These are phyloP conservation scores for Colletotrichum lindemuthianum DNA, from an alignment of 2,329 filamentous ascomycete genomes.

Conservation along the genomic window DNA sequence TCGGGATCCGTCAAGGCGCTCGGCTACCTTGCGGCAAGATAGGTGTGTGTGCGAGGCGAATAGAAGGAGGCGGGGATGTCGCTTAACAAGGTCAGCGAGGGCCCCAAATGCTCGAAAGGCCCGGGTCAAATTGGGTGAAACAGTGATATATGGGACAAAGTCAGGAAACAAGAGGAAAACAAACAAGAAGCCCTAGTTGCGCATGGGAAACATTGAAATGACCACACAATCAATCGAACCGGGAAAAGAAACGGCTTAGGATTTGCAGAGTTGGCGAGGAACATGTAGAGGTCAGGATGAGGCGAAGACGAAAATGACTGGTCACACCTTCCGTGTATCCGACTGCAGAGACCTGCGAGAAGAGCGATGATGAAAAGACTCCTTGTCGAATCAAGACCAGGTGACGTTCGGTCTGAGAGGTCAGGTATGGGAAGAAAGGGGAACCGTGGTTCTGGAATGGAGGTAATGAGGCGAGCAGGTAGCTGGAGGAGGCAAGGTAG, in stretches of 20 bases:
- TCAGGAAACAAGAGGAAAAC: constrained; percentile 3
- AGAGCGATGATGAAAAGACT: not conserved
- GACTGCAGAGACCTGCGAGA: constrained; percentile 10
- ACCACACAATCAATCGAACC: constrained; percentile 19
- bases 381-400: too few species aligned
- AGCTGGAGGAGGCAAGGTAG: not conserved
- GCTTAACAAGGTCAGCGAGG: constrained; percentile 28
- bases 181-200: constrained; percentile 11
- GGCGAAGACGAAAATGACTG: constrained; percentile 32
- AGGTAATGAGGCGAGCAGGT: not conserved
- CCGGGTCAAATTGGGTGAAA: constrained; percentile 4
- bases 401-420: too few species aligned
- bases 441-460: constrained; percentile 7
- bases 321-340: constrained; percentile 31
- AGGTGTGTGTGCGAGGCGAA: not conserved
- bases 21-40: not conserved
- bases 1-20: too few species aligned
- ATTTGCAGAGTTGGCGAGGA: constrained; percentile 27
- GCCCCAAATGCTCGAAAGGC: constrained; percentile 5
- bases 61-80: not conserved
- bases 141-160: not conserved
- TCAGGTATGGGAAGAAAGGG: constrained; percentile 2
- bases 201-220: constrained; percentile 1
- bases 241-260: constrained; percentile 13
- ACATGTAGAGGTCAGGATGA: constrained; percentile 29